A percentile compares a stretch with the other conserved stretches of the same genome.
phyloP scores from a whole-genome alignment of 2,329 filamentous ascomycete species.

The Escovopsis sp. region DNA sequence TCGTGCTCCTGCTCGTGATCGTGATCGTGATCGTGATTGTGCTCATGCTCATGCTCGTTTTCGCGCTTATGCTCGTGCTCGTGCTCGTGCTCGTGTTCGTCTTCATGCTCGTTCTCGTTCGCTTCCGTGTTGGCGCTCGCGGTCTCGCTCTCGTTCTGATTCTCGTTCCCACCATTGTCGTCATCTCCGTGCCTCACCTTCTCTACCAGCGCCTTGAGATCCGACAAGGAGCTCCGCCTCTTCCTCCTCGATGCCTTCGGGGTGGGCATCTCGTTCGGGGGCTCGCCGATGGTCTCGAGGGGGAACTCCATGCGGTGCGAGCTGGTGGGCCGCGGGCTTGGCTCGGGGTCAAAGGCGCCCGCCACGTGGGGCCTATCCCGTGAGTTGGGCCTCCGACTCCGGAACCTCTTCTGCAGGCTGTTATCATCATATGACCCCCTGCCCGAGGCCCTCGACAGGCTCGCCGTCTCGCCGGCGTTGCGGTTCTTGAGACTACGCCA shows the following conservation, averaged over 20 bases:
- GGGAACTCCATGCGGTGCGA: slow-evolving; percentile 41
- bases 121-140: slow-evolving; percentile 31
- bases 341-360: slow-evolving; percentile 44
- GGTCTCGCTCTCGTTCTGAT: slow-evolving; percentile 8
- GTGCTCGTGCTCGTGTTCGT: slow-evolving; percentile 9
- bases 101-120: too few relatives aligned
- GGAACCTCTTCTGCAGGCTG: slow-evolving; percentile 26
- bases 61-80: slow-evolving; percentile 13
- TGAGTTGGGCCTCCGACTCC: slow-evolving; percentile 35
- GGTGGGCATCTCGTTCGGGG: slow-evolving; percentile 27
- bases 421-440: slow-evolving; percentile 57
- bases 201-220: slow-evolving; percentile 57
- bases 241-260: slow-evolving; percentile 50
- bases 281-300: slow-evolving; percentile 46
- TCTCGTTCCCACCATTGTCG: too few relatives aligned
- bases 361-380: slow-evolving; percentile 46
- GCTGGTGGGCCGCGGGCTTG: slow-evolving; percentile 37
- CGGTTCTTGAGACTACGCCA: slow-evolving; percentile 78
- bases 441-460: slow-evolving; percentile 55
- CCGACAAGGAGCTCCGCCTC: slow-evolving; percentile 80
- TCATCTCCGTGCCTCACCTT: slow-evolving; percentile 28
- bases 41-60: too few relatives aligned
- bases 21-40: too few relatives aligned
- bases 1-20: too few relatives aligned
- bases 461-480: slow-evolving; percentile 44